These are phyloP conservation scores for Candida succiphila DNA, from an alignment of 805 yeast species.

Conservation along the genomic window DNA sequence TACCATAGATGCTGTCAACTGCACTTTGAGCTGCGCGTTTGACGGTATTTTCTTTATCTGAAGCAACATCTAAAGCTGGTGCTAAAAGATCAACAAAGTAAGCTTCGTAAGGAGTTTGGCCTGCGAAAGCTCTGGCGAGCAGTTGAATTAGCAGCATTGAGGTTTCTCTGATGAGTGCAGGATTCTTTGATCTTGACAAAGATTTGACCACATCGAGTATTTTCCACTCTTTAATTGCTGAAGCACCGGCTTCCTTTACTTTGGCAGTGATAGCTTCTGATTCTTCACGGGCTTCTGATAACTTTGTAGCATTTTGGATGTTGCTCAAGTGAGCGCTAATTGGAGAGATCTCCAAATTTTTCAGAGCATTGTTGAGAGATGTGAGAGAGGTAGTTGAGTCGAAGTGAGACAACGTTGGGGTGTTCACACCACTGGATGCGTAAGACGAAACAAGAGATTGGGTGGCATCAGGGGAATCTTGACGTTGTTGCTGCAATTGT, in stretches of 20 bases:
- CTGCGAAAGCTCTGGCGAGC: slow-evolving; percentile 48
- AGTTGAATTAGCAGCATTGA: slow-evolving; percentile 52
- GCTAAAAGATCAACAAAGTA: slow-evolving; percentile 56
- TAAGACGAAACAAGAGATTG: slow-evolving; percentile 12
- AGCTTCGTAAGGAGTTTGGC: slow-evolving; percentile 66
- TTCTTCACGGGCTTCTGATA: slow-evolving; percentile 46
- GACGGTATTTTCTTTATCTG: slow-evolving; percentile 84
- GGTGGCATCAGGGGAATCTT: not conserved
- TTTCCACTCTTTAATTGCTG: slow-evolving; percentile 53
- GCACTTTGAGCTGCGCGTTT: slow-evolving; percentile 81
- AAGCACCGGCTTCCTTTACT: slow-evolving; percentile 34
- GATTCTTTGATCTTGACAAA: slow-evolving; percentile 63
- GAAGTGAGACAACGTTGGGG: slow-evolving; percentile 24
- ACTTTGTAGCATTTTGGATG: slow-evolving; percentile 39
- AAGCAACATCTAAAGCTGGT: slow-evolving; percentile 56
- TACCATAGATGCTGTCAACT: slow-evolving; percentile 55
- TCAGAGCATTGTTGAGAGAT: slow-evolving; percentile 54
- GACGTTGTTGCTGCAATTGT: slow-evolving; percentile 11
- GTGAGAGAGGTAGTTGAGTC: slow-evolving; percentile 63
- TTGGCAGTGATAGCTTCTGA: slow-evolving; percentile 43
- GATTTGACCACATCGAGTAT: slow-evolving; percentile 53
- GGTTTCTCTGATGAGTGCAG: slow-evolving; percentile 69
- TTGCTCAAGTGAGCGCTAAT: slow-evolving; percentile 45
- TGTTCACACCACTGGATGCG: slow-evolving; percentile 19
- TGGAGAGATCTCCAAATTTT: slow-evolving; percentile 57